Percentiles rank a stretch among this genome's conserved stretches.
Conservation (phyloP, 202 grass and related monocot species). For the Hordeum pubiflorum region DNA sequence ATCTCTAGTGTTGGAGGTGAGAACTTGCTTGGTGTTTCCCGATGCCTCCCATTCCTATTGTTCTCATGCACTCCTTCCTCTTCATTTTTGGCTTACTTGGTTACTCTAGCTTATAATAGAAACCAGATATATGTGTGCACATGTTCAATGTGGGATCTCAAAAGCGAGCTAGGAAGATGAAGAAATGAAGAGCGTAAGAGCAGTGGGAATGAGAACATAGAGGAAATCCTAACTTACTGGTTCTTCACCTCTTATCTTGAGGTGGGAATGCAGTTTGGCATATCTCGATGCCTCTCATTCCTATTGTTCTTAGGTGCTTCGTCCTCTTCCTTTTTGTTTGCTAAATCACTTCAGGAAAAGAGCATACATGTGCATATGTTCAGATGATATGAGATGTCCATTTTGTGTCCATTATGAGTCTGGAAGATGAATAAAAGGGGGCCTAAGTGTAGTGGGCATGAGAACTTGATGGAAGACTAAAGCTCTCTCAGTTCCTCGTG, state of each 20-base stretch:
- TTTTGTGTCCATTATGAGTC: too few relatives aligned
- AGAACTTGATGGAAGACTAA: background rate
- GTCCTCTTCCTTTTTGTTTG: constrained; percentile 21
- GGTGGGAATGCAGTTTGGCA: background rate
- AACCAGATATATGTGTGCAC: background rate
- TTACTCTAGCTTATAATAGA: background rate
- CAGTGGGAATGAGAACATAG: constrained; percentile 17
- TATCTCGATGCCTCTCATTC: constrained; percentile 33
- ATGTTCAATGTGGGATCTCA: background rate
- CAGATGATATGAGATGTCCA: too few relatives aligned
- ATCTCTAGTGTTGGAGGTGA: too few relatives aligned
- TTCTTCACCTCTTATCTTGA: background rate
- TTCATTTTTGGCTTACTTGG: background rate
- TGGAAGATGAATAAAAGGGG: background rate
- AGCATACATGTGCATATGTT: background rate
- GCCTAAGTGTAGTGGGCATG: background rate
- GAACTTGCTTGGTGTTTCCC: too few relatives aligned
- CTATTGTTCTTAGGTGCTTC: constrained; percentile 16
- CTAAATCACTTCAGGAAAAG: background rate
- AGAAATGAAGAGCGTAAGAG: background rate
- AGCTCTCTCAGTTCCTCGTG: background rate
- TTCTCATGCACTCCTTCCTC: background rate
- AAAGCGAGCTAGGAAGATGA: constrained; percentile 6
- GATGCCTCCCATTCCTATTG: background rate
- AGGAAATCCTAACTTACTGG: background rate